Evolutionary conservation across 2,329 filamentous ascomycete genomes (phyloP).

Genomic region (Laburnicola sp.): DNA sequence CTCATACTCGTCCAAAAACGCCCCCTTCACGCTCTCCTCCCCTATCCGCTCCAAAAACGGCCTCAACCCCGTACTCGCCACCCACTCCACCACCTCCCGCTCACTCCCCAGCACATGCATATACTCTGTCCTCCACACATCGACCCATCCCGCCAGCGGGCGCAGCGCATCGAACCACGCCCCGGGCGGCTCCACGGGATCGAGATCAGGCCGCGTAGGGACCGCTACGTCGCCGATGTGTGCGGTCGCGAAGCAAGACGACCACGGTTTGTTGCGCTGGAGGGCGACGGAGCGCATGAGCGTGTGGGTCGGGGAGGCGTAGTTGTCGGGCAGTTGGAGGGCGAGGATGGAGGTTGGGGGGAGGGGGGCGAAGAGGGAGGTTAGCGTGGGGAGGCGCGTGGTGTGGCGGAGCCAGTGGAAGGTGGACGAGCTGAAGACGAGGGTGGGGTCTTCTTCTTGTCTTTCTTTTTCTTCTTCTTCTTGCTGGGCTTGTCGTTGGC

Average conservation of each 20-base stretch:
- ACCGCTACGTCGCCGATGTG: conserved; percentile 20
- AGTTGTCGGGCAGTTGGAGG: conserved; percentile 59
- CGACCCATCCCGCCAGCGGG: conserved; percentile 45
- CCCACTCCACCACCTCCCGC: conserved; percentile 61
- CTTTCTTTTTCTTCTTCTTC: too few relatives aligned
- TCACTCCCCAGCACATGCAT: conserved; percentile 56
- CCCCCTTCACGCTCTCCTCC: conserved; percentile 42
- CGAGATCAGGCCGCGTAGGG: conserved; percentile 43
- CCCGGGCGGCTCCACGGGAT: conserved; percentile 53
- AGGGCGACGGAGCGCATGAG: conserved; percentile 52
- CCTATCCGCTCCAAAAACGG: conserved; percentile 58
- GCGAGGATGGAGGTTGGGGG: conserved; percentile 55
- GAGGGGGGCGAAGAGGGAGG: conserved; percentile 48
- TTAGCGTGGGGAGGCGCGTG: conserved; percentile 52
- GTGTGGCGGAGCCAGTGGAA: conserved; percentile 59
- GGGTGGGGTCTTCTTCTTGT: conserved; percentile 11
- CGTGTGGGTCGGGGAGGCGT: conserved; percentile 53
- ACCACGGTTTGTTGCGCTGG: conserved; percentile 46
- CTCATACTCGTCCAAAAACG: conserved; percentile 55
- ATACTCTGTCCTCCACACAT: conserved; percentile 61
- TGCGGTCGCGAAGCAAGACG: conserved; percentile 25
- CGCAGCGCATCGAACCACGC: conserved; percentile 56
- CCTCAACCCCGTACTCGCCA: conserved; percentile 59
- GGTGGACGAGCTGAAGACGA: conserved; percentile 62
- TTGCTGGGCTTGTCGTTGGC: too few relatives aligned